Evolutionary conservation across 2,329 filamentous ascomycete species (phyloP).

Genomic region (Aspergillus hortae): DNA sequence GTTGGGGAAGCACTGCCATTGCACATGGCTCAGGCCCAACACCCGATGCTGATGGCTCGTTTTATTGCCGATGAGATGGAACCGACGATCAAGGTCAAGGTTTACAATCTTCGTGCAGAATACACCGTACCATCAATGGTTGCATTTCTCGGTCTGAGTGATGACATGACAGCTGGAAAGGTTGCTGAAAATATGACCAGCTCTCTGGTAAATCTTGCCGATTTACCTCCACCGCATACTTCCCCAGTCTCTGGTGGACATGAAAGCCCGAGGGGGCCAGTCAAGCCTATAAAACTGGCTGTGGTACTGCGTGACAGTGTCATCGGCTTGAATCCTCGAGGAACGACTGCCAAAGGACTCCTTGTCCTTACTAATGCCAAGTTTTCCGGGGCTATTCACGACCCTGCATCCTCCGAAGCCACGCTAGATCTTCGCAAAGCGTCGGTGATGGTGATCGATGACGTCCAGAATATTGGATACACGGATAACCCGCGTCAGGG

Average conservation of each 20-base stretch:
- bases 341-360: constrained; percentile 69
- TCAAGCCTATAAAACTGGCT: constrained; percentile 51
- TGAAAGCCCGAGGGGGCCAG: constrained; percentile 18
- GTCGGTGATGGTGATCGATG: constrained; percentile 78
- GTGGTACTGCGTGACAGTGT: constrained; percentile 77
- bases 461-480: constrained; percentile 52
- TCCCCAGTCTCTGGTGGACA: constrained; percentile 14
- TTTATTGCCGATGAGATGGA: constrained; percentile 95
- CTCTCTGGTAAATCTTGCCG: constrained; percentile 74
- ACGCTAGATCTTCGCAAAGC: constrained; percentile 72
- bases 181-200: constrained; percentile 71
- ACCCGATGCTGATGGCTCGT: constrained; percentile 75
- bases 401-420: constrained; percentile 61
- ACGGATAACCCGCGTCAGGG: constrained; percentile 31
- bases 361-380: constrained; percentile 76
- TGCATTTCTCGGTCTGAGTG: constrained; percentile 68
- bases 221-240: constrained; percentile 41
- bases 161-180: constrained; percentile 66
- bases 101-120: constrained; percentile 80
- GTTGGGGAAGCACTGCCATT: constrained; percentile 58
- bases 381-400: constrained; percentile 64
- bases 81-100: constrained; percentile 80
- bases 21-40: constrained; percentile 17
- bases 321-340: constrained; percentile 78
- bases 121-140: constrained; percentile 83